Evolutionary conservation across 305 asterid genomes (phyloP), one percentile per base, ranked within the genome.

Genomic region (Fraxinus ornus): DNA sequence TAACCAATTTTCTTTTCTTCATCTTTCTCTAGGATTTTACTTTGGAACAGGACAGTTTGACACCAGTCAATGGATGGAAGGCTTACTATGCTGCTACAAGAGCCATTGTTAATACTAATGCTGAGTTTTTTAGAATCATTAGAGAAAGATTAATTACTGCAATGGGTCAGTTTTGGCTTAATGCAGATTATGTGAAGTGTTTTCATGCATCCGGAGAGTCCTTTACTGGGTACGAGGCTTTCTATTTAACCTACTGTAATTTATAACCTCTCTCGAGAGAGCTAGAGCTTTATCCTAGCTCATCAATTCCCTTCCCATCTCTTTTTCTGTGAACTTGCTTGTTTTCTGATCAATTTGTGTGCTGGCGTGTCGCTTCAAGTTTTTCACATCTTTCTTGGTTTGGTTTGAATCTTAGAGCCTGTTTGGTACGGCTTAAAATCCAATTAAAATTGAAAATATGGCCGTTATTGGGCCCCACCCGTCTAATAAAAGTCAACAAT

Each of bases 21-120:
- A 78, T 81, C 75, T 76, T 12, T 71, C 78, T 47, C 72, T 87
- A 97, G 99, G 99, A 97, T 92, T 97, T 94, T 89, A 94, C 98
- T 17, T 80, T 92, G 87, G 98, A 97, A 91, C 99, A 97, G 88
- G 92, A 88, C 87, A 89, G 81, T 28, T 83, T 93, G 75, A 90
- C 85, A 70, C 99, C 98, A 30, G 87, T 90, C 47, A 88, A 92
- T 87, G 99, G 99, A 78, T 97, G 99, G 99, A 97, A 97, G 89
- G 97, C 98, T 78, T 95, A 97, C 85, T 97, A 95, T 84, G 98
- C 99, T 28, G 91, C 94, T 86, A 94, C 99, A 66, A 90, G 97
- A 88, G 98, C 97, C 79, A 89, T 95, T 77, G 89, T 97, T 82
- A 91, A 88, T 77, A 76, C 82, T 75, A 97, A 97, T 80, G 83